A percentile compares a stretch with the other conserved stretches of the same genome.
Conservation (phyloP, 2,329 filamentous ascomycete species). For the Xylariaceae sp. region DNA sequence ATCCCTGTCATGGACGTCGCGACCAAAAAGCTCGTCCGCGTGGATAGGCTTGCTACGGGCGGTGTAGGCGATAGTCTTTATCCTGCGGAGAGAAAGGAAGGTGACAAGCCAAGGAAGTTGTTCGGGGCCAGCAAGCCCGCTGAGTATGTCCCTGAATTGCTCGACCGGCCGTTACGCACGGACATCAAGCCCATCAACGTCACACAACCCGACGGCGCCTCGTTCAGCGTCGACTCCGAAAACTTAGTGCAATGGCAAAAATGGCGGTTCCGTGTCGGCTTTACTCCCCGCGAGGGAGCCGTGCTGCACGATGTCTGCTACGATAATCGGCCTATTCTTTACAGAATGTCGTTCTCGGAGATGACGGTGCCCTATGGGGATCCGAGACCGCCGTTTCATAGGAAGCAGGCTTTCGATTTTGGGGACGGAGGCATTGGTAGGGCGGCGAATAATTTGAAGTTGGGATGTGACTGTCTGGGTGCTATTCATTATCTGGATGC, state of each 20-base stretch:
- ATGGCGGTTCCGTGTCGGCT: conserved; percentile 60
- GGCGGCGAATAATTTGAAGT: conserved; percentile 61
- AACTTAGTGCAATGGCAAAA: conserved; percentile 33
- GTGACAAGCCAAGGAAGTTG: conserved; percentile 39
- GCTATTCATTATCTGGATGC: conserved; percentile 56
- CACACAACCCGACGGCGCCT: conserved; percentile 50
- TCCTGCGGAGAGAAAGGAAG: conserved; percentile 17
- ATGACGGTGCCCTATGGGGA: conserved; percentile 63
- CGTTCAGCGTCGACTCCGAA: conserved; percentile 29
- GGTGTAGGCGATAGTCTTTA: conserved; percentile 43
- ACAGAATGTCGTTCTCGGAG: conserved; percentile 57
- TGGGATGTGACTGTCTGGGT: conserved; percentile 67
- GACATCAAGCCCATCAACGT: conserved; percentile 69
- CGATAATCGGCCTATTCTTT: conserved; percentile 55
- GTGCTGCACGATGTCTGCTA: conserved; percentile 61
- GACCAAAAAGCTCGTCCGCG: conserved; percentile 51
- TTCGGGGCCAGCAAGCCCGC: conserved; percentile 40
- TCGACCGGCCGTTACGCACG: conserved; percentile 42
- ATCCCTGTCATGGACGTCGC: conserved; percentile 56
- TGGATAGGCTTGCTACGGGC: conserved; percentile 54
- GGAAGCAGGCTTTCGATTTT: conserved; percentile 67
- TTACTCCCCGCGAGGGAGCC: conserved; percentile 58
- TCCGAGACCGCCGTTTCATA: conserved; percentile 56
- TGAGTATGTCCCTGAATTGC: conserved; percentile 50
- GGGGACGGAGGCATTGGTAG: conserved; percentile 63